These are phyloP conservation scores for Fragilaria crotonensis DNA, from an alignment of 108 stramenopile species.

Conservation along the genomic window DNA sequence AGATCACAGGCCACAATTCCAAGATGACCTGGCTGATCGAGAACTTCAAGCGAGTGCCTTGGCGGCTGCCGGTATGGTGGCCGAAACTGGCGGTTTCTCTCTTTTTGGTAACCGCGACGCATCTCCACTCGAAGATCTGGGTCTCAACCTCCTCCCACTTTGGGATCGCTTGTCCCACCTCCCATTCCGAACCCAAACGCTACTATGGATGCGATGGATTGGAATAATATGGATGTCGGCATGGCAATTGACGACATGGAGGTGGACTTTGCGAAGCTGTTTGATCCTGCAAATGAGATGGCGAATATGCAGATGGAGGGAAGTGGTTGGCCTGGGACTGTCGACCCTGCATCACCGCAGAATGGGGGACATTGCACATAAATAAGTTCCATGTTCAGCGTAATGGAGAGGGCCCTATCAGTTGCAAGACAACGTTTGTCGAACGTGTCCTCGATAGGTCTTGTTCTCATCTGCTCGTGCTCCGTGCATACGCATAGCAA, in stretches of 20 bases:
- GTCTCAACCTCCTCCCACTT: slow-evolving; percentile 44
- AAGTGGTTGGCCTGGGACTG: slow-evolving; percentile 34
- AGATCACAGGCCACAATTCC: slow-evolving; percentile 3
- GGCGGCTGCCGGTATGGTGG: slow-evolving; percentile 79
- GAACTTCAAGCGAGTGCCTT: slow-evolving; percentile 80
- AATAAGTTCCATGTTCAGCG: no score
- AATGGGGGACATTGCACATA: no score
- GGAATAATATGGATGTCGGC: slow-evolving; percentile 3
- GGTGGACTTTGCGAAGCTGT: slow-evolving; percentile 84
- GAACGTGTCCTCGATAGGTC: no score
- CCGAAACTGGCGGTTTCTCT: slow-evolving; percentile 30
- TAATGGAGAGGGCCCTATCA: no score
- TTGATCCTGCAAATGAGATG: slow-evolving; percentile 50
- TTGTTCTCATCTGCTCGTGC: no score
- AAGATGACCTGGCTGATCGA: slow-evolving; percentile 61
- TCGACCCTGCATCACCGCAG: no score
- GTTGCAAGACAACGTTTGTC: no score
- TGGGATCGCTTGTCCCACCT: slow-evolving; percentile 10
- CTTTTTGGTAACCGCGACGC: slow-evolving; percentile 10
- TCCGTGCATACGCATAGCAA: no score
- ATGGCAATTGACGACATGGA: slow-evolving; percentile 10
- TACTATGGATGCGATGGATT: slow-evolving; percentile 6
- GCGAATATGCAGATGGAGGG: slow-evolving; percentile 45
- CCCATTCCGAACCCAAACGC: not conserved
- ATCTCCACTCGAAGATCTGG: slow-evolving; percentile 19